Conservation (phyloP, 2,329 filamentous ascomycete genomes). For the Akanthomyces lecanii region DNA sequence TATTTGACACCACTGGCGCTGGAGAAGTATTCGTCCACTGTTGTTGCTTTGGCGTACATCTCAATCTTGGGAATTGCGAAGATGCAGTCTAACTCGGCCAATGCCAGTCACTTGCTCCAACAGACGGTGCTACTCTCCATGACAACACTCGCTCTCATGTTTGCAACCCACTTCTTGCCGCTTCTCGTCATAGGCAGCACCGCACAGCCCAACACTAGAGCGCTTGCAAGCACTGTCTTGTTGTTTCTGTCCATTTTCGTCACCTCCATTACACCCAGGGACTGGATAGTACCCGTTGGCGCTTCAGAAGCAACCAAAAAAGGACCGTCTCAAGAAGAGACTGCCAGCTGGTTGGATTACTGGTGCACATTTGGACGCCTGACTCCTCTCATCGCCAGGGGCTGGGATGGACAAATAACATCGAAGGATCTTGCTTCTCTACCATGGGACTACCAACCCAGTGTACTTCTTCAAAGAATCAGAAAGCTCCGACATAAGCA, state of each 20-base stretch:
- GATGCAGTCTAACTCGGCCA: not conserved
- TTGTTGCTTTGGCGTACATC: not conserved
- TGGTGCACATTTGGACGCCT: constrained; percentile 41
- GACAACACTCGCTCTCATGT: not conserved
- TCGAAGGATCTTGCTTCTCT: not conserved
- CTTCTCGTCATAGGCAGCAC: not conserved
- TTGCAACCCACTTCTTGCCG: not conserved
- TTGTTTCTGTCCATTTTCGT: not conserved
- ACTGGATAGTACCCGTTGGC: not conserved
- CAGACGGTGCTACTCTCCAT: not conserved
- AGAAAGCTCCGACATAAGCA: constrained; percentile 27
- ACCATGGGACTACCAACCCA: constrained; percentile 4
- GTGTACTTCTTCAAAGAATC: constrained; percentile 29
- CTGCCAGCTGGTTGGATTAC: constrained; percentile 40
- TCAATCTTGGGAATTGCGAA: not conserved
- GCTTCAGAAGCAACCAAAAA: not conserved
- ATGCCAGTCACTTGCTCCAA: not conserved
- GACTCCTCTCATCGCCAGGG: constrained; percentile 37
- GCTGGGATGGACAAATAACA: constrained; percentile 31
- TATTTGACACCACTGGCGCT: not conserved
- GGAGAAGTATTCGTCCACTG: not conserved
- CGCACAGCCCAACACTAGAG: not conserved
- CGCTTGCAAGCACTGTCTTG: not conserved
- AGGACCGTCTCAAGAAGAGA: constrained; percentile 39
- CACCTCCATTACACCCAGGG: constrained; percentile 1